A percentile compares a stretch with the other conserved stretches of the same genome.
These are phyloP conservation scores for Verbena officinalis DNA, from an alignment of 257 asterid species.

Conservation along the genomic window DNA sequence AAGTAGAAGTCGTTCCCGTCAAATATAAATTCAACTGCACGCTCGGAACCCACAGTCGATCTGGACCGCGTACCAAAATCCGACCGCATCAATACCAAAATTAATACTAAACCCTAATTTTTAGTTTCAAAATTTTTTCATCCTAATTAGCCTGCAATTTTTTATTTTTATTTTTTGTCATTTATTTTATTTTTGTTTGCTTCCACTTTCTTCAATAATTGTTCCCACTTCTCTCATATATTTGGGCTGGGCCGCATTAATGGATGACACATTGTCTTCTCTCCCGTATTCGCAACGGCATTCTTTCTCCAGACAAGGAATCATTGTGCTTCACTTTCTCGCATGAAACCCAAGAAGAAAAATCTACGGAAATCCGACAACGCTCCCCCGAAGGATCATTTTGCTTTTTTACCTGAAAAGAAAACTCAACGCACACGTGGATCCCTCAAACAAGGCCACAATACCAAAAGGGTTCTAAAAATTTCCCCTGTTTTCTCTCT, in stretches of 20 bases:
- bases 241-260: conserved; percentile 7
- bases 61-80: no score
- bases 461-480: conserved; percentile 25
- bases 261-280: background rate
- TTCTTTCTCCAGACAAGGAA: background rate
- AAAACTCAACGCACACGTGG: conserved; percentile 44
- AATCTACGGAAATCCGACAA: conserved; percentile 30
- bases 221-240: background rate
- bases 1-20: no score
- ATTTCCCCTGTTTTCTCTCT: conserved; percentile 29
- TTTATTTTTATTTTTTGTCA: no score
- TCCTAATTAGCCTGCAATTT: no score
- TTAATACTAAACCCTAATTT: no score
- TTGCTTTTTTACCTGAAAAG: conserved; percentile 5
- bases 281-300: background rate
- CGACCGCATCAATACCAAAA: no score
- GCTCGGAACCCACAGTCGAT: no score
- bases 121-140: no score
- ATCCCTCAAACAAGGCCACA: conserved; percentile 28
- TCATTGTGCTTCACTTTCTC: conserved; percentile 1
- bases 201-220: background rate
- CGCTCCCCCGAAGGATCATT: conserved; percentile 15
- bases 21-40: no score
- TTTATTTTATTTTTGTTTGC: background rate
- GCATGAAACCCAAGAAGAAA: conserved; percentile 11